Base-by-base conservation (phyloP, 225 moss, liverwort and hornwort genomes). In the Physcomitrium patens region DNA sequence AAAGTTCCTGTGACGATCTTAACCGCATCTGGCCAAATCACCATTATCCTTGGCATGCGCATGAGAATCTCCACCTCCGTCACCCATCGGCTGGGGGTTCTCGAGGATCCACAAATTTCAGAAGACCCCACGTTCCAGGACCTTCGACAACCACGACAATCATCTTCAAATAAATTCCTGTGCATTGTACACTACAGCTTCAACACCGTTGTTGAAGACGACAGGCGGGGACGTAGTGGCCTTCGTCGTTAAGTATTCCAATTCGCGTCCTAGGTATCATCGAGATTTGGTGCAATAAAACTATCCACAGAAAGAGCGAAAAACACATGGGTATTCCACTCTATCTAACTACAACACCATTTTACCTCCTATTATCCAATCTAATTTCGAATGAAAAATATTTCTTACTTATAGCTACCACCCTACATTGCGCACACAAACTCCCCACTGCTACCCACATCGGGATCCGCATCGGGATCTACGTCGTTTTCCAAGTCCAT, bases 391-490 rank as follows among this genome's bases (percentile, higher is more conserved):
- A 53, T 47, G 10, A 3, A 57, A 31, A 44, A 42, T 2, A 48
- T 49, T 9, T 7, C 43, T 48, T 48, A 44, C 49, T 17, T 17
- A 19, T 3, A 24, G 6, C 46, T 49, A 0, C 14, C 10, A 44
- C 3, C 76, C 70, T 91, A 95, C 93, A 99, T 93, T 26, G 91
- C 83, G 76, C 97, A 94, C 43, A 99, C 97, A 58, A 99, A 99
- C 77, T 99, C 97, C 65, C 97, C 97, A 76, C 97, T 99, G 59
- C 97, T 95, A 15, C 91, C 91, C 13, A 90, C 67, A 68, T 96
- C 89, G 0, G 89, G 89, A 66, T 90, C 89, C n/a, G 54, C 84
- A 68, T 86, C 31, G 31, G 31, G 31, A 37, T 37, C 96, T 58
- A 67, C 87, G 47, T 93, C 97, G 76, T 93, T 57, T 50, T 95